Conservation (phyloP, 148 eudicot species). For the Rhododendron vialii region DNA sequence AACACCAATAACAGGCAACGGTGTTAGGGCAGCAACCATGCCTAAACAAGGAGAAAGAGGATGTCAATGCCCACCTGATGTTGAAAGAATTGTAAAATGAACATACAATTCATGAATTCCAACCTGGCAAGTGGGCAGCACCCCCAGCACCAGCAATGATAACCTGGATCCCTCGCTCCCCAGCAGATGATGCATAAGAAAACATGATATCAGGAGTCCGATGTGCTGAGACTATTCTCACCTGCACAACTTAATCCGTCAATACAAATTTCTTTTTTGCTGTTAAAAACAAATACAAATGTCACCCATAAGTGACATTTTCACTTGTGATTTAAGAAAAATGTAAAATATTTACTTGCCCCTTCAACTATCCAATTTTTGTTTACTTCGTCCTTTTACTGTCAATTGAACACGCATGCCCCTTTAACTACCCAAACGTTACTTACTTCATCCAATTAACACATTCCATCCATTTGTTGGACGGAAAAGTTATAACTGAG, state of each 20-base stretch:
- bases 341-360: no score
- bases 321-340: not conserved
- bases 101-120: not conserved
- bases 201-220: conserved; percentile 2
- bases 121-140: conserved; percentile 99
- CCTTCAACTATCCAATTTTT: no score
- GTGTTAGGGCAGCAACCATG: conserved; percentile 96
- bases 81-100: not conserved
- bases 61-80: not conserved
- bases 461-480: no score
- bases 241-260: conserved; percentile 64
- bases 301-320: not conserved
- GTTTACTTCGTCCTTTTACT: no score
- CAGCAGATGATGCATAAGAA: conserved; percentile 2
- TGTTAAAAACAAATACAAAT: no score
- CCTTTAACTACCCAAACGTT: no score
- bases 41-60: conserved; percentile 37
- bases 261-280: conserved; percentile 5
- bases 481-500: no score
- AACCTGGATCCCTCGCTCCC: conserved; percentile 65
- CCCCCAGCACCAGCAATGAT: conserved; percentile 99
- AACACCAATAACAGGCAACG: conserved; percentile 92
- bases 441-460: no score
- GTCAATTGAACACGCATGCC: no score
- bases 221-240: conserved; percentile 4